phyloP scores from a whole-genome alignment of 257 asterid genomes.

The Jasminum sambac region DNA sequence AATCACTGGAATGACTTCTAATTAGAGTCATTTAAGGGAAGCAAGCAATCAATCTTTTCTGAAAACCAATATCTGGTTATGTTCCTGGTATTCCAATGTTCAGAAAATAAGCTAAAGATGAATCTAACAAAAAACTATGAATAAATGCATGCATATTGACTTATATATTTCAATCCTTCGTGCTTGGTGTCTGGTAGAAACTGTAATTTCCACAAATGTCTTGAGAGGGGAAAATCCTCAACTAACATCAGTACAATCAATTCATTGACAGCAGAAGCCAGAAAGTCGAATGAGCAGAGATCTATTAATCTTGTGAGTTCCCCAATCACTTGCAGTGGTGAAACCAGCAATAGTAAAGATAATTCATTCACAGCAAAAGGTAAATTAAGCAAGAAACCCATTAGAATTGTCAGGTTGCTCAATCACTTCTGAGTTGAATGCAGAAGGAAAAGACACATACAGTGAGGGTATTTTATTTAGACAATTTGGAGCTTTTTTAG shows the following conservation, averaged over 20 bases:
- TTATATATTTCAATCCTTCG: not conserved
- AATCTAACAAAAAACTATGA: not conserved
- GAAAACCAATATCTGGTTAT: no score
- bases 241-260: not conserved
- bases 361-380: not conserved
- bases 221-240: not conserved
- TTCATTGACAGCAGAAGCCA: not conserved
- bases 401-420: not conserved
- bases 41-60: not conserved
- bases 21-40: no score
- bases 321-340: no score
- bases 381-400: not conserved
- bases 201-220: not conserved
- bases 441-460: not conserved
- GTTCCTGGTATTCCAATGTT: no score
- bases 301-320: no score
- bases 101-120: no score
- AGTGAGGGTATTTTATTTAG: slow-evolving; percentile 5
- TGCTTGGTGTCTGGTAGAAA: not conserved
- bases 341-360: no score
- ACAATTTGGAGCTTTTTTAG: not conserved
- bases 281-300: no score
- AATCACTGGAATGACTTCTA: not conserved
- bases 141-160: not conserved
- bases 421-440: not conserved